Evolutionary conservation across 1,284 basidiomycete species (phyloP), one percentile per base, ranked within the genome.

Genomic region (Boletellus deceptivus): DNA sequence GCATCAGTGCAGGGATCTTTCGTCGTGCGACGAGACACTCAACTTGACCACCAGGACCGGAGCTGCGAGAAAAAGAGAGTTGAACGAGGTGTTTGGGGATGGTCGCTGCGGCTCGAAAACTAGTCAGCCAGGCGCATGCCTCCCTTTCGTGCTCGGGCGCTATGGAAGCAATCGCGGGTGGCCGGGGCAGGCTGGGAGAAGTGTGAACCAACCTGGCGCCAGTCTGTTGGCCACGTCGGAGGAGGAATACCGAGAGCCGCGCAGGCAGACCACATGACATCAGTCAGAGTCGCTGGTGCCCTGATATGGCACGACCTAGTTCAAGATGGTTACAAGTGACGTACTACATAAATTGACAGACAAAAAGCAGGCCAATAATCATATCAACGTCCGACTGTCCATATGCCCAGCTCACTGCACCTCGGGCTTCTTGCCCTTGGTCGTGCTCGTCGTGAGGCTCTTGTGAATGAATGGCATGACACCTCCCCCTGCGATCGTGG

Each of bases 381-480:
- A 57, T 60, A 51, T 42, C 24, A 20, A 31, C 9, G 11, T 31
- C 18, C 36, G 18, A 40, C 37, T 33, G 46, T 55, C 48, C 48
- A 33, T 13, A 29, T 40, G 22, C 33, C 10, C 11, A 27, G 22
- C 33, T 65, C 46, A 68, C 47, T 63, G 68, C 16, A 55, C 64
- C 53, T 67, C 64, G 7, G 52, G 62, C 47, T 70, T 67, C 55
- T 69, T 68, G 42, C 13, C 46, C 54, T 70, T 70, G 35, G 54
- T 55, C 24, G 64, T 53, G 16, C 39, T 40, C 3, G 71, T 70
- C 4, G 83, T 87, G 44, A 90, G 74, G 56, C 77, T 83, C 84
- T 96, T 96, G 83, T 98, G 93, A 67, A 98, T 98, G 77, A 97
- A 95, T 13, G 94, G 94, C 59, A 98, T 70, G 3, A 98, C 94